Base-by-base conservation (phyloP, 768 basidiomycete genomes). In the Amanita muscaria region DNA sequence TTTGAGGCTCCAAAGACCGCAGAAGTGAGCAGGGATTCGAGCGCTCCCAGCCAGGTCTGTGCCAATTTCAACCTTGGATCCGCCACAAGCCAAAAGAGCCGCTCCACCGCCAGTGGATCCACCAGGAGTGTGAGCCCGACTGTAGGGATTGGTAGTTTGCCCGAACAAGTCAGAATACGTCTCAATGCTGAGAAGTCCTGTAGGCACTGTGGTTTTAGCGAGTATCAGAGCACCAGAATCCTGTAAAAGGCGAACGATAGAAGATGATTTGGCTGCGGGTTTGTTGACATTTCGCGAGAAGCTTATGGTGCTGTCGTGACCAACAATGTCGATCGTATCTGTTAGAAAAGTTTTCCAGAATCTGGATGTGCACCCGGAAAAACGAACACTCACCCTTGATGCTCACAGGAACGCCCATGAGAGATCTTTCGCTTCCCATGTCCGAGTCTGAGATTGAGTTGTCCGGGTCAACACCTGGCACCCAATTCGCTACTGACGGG, bases 31-130 rank as follows among this genome's bases (percentile, higher is more conserved):
- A 3, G 86, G 86, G 21, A 76, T 73, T 40, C 86, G 72, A 30
- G 86, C 74, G 42, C 79, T 81, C 8, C 86, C 87, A 2, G 76
- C 85, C 22, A 87, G 64, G 52, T 88, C 85, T 3, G 83, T 77
- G 1, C 83, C 85, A 29, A 87, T 70, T 30, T 83, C 83, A 16
- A 84, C 69, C 52, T 77, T 74, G 30, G 72, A 72, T 8, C 81
- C 82, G 1, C 80, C 77, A 39, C 72, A 66, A 0, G 83, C 83
- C 0, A 87, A 54, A 1, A 86, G 69, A 1, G 83, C 81, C 1
- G 69, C 75, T 46, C 84, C 84, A 7, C 84, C 84, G 0, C 83
- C 80, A 0, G 79, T 77, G 0, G 82, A 83, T 5, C 79, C 84
- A 12, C 83, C 83, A 5, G 69, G 61, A 8, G 70, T 67, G 47